Evolutionary conservation across 345 rosid species (phyloP).

Genomic region (Citrus sp.): DNA sequence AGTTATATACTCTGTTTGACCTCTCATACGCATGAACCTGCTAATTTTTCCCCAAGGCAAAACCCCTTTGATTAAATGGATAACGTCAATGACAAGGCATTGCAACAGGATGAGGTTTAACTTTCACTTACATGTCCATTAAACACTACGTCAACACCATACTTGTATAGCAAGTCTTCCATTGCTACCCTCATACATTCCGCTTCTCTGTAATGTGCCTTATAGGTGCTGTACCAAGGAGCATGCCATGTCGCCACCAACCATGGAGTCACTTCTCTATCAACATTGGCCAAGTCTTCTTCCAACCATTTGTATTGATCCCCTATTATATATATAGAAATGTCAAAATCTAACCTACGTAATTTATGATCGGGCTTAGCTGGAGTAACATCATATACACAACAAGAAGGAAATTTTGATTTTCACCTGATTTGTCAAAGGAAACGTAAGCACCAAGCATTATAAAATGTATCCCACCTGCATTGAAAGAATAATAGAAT

Average conservation of each 20-base stretch:
- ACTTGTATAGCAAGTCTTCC: conserved; percentile 70
- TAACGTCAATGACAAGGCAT: not conserved
- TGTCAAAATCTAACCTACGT: not conserved
- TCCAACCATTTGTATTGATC: conserved; percentile 80
- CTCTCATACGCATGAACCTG: conserved; percentile 97
- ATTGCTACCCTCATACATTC: conserved; percentile 84
- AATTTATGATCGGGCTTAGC: not conserved
- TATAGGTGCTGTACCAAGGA: conserved; percentile 91
- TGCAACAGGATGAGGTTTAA: not conserved
- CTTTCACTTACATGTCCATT: conserved; percentile 61
- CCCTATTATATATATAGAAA: conserved; percentile 32
- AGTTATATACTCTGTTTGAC: conserved; percentile 81
- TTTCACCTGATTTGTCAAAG: conserved; percentile 48
- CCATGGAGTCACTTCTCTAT: conserved; percentile 86
- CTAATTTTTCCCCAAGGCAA: not conserved
- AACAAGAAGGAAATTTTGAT: not conserved
- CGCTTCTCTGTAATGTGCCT: conserved; percentile 77
- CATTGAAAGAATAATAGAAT: conserved; percentile 75
- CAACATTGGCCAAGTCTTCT: conserved; percentile 51
- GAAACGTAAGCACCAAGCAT: conserved; percentile 61
- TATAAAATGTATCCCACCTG: conserved; percentile 79
- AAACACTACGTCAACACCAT: conserved; percentile 72
- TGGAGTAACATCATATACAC: not conserved
- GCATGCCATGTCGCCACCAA: conserved; percentile 74
- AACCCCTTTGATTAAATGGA: not conserved